Evolutionary conservation across 1,284 basidiomycete genomes (phyloP), one percentile per base, ranked within the genome.

Genomic region (Moniliophthora roreri): DNA sequence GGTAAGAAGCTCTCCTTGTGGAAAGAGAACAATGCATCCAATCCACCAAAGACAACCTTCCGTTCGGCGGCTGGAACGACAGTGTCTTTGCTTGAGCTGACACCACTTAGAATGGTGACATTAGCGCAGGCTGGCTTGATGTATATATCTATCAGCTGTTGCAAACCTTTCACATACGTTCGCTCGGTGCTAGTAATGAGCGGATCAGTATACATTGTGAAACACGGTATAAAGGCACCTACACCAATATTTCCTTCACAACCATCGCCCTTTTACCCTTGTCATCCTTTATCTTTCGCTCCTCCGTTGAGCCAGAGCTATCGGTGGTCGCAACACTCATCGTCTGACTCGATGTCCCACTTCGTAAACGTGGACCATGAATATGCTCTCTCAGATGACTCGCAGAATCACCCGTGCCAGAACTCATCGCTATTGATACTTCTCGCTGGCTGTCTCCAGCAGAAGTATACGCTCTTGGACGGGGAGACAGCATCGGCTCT

Each of bases 91-190:
- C 74, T 77, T n/a, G 85, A 82, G 11, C 84, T 77, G 13, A 87
- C 85, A 39, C 83, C 79, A 52, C 83, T 81, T 28, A 91, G 77
- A 36, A 87, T 75, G 53, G 84, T 86, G 52, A 89, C 82, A 2
- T 87, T 78, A 37, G 82, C 80, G n/a, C 81, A 76, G 3, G 91
- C 89, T 35, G 94, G 93, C 62, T 84, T 87, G 70, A 99, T 91
- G 67, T 99, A 99, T 57, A 99, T 97, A 55, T 95, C 91, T 48
- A 95, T 86, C 23, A 99, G 81, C 70, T 98, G 96, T 66, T 91
- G 86, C 20, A 99, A 73, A 11, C 93, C 91, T 61, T 90, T 90
- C 53, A 98, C 93, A 69, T 99, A 99, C 1, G 95, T 95, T 58
- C 92, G 82, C 70, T 99, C 96, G 40, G 96, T 98, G 63, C 90